Base-by-base conservation (phyloP, 768 basidiomycete species). In the Xanthoconium purpureum region DNA sequence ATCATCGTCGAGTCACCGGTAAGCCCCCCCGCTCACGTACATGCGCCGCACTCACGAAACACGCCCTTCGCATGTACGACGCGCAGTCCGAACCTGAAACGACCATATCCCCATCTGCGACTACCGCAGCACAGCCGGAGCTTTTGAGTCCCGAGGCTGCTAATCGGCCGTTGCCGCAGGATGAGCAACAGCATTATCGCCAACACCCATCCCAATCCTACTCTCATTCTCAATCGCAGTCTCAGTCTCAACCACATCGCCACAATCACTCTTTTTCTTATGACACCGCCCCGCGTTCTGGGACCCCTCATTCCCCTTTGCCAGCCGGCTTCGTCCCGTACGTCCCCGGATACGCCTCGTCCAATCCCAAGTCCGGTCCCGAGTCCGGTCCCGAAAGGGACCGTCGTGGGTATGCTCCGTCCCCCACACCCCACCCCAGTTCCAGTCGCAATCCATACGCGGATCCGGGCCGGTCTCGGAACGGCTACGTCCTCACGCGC, bases 1-100 rank as follows among this genome's bases (percentile, higher is more conserved):
- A 81, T 81, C 51, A 58, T 75, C 37, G 72, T 82, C 32, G 73
- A 79, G 64, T 73, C 80, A 15, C 81, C 80, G 13, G 80, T 81
- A 61, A 75, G 67, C 20, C 32, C 20, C 28, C 33, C 14, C 10
- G 6, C 40, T 44, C n/a, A 20, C 51, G 18, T 14, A n/a, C 37
- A 13, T 12, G 52, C 13, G 17, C 7, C 20, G 18, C 7, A 33
- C 50, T 42, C 40, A 51, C 13, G 4, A 28, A 2, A n/a, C n/a
- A n/a, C n/a, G n/a, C n/a, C 14, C n/a, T n/a, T n/a, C 2, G n/a
- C 48, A 6, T 54, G 43, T n/a, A n/a, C 36, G 8, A 50, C 18
- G 12, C n/a, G 28, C 15, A 81, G 79, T 77, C 78, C 8, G 71
- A 73, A 39, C 73, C 78, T 5, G 73, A 73, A 10, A 74, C 77